phyloP scores from a whole-genome alignment of 768 basidiomycete species.

The Agrocybe pediades region DNA sequence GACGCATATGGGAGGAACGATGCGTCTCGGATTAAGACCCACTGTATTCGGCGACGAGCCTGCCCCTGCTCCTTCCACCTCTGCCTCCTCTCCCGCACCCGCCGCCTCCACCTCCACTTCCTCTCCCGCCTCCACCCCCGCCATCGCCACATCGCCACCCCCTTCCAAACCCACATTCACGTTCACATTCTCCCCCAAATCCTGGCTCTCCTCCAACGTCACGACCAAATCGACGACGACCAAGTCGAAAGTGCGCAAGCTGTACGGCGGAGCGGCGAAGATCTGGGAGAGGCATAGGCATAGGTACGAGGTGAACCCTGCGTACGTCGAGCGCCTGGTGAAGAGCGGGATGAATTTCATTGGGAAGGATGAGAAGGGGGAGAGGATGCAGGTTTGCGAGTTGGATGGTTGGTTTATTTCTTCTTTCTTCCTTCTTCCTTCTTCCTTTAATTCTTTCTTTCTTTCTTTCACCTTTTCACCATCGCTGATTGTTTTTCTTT shows the following conservation, averaged over 20 bases:
- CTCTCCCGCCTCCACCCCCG: not conserved
- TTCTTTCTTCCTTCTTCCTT: not conserved
- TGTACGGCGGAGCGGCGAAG: slow-evolving; percentile 81
- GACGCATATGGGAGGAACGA: slow-evolving; percentile 99
- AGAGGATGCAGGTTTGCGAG: slow-evolving; percentile 97
- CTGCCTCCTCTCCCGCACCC: not conserved
- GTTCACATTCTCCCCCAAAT: not conserved
- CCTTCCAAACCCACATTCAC: not conserved
- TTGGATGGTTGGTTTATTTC: slow-evolving; percentile 59
- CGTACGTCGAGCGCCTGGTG: slow-evolving; percentile 72
- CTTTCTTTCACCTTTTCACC: not conserved
- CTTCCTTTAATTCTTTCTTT: not conserved
- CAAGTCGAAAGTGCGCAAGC: slow-evolving; percentile 48
- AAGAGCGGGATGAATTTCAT: slow-evolving; percentile 63
- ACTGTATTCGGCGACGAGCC: slow-evolving; percentile 76
- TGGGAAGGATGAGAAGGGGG: slow-evolving; percentile 94
- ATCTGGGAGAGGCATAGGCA: slow-evolving; percentile 98
- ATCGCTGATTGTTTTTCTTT: not conserved
- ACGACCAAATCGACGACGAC: not conserved
- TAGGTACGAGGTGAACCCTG: slow-evolving; percentile 93
- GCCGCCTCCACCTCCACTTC: not conserved
- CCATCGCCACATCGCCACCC: not conserved
- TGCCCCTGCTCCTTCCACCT: not conserved
- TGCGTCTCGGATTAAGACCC: slow-evolving; percentile 97
- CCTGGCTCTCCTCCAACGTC: not conserved